phyloP scores from a whole-genome alignment of 345 rosid genomes.

The Populus deltoides region DNA sequence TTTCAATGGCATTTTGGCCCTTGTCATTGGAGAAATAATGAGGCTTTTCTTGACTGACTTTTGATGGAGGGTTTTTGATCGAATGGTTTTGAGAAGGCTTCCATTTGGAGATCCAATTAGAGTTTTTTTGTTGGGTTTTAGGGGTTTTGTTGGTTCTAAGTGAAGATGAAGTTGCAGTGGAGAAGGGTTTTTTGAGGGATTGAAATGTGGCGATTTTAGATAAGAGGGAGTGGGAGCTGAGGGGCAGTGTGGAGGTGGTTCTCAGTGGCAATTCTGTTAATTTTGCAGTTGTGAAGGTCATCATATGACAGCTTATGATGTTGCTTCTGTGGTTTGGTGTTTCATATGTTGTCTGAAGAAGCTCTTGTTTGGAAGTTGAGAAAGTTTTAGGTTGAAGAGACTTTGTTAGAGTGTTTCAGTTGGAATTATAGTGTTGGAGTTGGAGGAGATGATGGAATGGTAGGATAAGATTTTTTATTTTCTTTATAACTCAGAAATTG shows the following conservation, averaged over 20 bases:
- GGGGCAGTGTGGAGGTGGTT: slow-evolving; percentile 47
- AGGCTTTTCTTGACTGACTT: slow-evolving; percentile 19
- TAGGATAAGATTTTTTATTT: slow-evolving; percentile 40
- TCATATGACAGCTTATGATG: slow-evolving; percentile 7
- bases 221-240: slow-evolving; percentile 44
- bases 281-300: slow-evolving; percentile 54
- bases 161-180: slow-evolving; percentile 21
- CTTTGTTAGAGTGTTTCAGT: not conserved
- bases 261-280: slow-evolving; percentile 71
- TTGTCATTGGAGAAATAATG: slow-evolving; percentile 33
- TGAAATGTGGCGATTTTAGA: slow-evolving; percentile 32
- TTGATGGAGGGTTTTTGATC: slow-evolving; percentile 3
- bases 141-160: slow-evolving; percentile 36
- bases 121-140: slow-evolving; percentile 26
- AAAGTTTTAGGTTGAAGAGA: slow-evolving; percentile 16
- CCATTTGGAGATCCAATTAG: slow-evolving; percentile 57
- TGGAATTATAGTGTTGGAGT: too few relatives aligned
- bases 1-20: slow-evolving; percentile 69
- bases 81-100: slow-evolving; percentile 15
- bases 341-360: slow-evolving; percentile 6
- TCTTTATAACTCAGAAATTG: not conserved
- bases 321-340: not conserved
- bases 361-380: slow-evolving; percentile 20
- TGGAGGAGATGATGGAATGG: not conserved
- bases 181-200: slow-evolving; percentile 30